phyloP scores from a whole-genome alignment of 495 filamentous ascomycete genomes.

The Aspergillus saccharolyticus region DNA sequence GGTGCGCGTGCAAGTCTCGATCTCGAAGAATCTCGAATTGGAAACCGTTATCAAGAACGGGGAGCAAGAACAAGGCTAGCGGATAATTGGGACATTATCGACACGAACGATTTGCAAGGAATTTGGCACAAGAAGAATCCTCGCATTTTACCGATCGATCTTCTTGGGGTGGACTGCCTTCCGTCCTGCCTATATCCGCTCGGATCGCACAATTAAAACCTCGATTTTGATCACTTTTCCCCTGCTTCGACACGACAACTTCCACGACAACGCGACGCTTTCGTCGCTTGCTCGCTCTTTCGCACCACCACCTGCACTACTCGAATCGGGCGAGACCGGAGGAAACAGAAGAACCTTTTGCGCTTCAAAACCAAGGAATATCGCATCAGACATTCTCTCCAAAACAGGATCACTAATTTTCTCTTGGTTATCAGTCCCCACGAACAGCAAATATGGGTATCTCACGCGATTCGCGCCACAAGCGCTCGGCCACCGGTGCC shows the following conservation, averaged over 20 bases:
- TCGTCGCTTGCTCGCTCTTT: neutral
- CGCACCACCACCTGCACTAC: neutral
- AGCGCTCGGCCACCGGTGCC: slow-evolving; percentile 94
- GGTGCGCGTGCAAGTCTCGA: slow-evolving; percentile 3
- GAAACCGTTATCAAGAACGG: neutral
- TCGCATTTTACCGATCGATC: neutral
- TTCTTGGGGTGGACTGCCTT: neutral
- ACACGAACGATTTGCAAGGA: neutral
- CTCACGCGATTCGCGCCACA: slow-evolving; percentile 98
- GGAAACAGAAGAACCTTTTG: neutral
- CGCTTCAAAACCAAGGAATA: neutral
- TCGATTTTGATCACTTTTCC: neutral
- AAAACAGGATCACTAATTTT: slow-evolving; percentile 23
- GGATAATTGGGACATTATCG: neutral
- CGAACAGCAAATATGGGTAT: slow-evolving; percentile 91
- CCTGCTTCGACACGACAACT: neutral
- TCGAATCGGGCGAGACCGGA: neutral
- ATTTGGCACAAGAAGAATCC: neutral
- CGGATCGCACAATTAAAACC: neutral
- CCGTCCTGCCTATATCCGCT: neutral
- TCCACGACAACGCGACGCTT: neutral
- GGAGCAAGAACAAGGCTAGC: neutral
- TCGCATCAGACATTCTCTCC: slow-evolving; percentile 1
- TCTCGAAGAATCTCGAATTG: neutral
- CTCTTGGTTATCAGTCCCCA: slow-evolving; percentile 44